phyloP scores from a whole-genome alignment of 257 asterid species.

The Primulina eburnea region DNA sequence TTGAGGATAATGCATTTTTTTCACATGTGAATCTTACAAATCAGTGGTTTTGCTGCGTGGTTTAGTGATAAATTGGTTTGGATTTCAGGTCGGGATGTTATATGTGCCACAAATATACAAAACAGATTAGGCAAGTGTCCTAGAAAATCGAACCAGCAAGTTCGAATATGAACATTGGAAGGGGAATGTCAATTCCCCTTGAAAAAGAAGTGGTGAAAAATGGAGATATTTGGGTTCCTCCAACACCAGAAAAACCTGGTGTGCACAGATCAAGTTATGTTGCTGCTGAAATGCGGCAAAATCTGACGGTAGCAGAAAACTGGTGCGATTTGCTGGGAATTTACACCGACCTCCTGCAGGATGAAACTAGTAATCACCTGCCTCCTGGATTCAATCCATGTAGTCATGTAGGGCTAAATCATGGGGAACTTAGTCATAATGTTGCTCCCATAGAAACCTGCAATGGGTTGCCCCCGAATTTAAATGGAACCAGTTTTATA shows the following conservation, averaged over 20 bases:
- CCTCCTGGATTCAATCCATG: slow-evolving; percentile 25
- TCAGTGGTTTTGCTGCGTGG: slow-evolving; percentile 13
- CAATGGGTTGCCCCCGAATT: slow-evolving; percentile 22
- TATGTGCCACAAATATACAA: slow-evolving; percentile 16
- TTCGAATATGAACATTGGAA: slow-evolving; percentile 55
- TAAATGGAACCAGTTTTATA: slow-evolving; percentile 7
- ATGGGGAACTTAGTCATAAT: slow-evolving; percentile 1
- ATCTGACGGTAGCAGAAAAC: slow-evolving; percentile 25
- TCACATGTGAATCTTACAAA: slow-evolving; percentile 25
- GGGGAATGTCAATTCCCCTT: slow-evolving; percentile 38
- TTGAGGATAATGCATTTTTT: slow-evolving; percentile 31
- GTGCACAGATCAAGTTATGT: slow-evolving; percentile 24
- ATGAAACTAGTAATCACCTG: slow-evolving; percentile 16
- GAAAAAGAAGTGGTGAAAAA: slow-evolving; percentile 35
- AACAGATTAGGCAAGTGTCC: slow-evolving; percentile 9
- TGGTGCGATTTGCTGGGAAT: slow-evolving; percentile 43
- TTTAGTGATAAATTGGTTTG: slow-evolving; percentile 12
- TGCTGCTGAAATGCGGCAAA: slow-evolving; percentile 24
- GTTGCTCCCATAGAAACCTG: slow-evolving; percentile 25
- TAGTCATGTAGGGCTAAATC: slow-evolving; percentile 8
- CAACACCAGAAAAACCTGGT: slow-evolving; percentile 43
- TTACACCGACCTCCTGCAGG: slow-evolving; percentile 34
- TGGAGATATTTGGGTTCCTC: slow-evolving; percentile 48
- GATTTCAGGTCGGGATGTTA: slow-evolving; percentile 26
- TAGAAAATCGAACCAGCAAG: background rate